A percentile compares a stretch with the other conserved stretches of the same genome.
Conservation (phyloP, 371 early-diverging fungal genomes). For the Mucor velutinosus region DNA sequence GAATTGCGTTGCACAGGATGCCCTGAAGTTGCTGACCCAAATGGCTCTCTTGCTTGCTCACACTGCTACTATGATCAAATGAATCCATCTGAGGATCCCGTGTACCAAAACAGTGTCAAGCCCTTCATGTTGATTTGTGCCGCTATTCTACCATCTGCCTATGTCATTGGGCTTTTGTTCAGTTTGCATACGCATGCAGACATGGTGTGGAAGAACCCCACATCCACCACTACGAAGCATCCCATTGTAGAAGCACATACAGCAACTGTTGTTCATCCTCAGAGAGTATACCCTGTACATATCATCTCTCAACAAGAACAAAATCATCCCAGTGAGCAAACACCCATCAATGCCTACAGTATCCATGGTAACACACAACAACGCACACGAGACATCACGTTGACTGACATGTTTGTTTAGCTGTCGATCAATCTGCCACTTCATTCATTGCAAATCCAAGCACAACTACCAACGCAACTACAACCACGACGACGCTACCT, state of each 20-base stretch:
- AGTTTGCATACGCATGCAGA: slow-evolving; percentile 91
- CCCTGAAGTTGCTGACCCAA: slow-evolving; percentile 31
- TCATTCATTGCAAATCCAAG: not conserved
- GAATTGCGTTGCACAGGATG: slow-evolving; percentile 61
- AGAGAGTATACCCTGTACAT: slow-evolving; percentile 26
- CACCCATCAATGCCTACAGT: slow-evolving; percentile 10
- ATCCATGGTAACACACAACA: slow-evolving; percentile 1
- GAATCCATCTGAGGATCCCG: slow-evolving; percentile 75
- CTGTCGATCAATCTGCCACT: not conserved
- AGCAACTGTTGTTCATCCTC: not conserved
- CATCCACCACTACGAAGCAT: not conserved
- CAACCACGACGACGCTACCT: not conserved
- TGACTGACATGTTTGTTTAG: not conserved
- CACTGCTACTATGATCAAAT: slow-evolving; percentile 68
- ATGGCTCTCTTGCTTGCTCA: slow-evolving; percentile 45
- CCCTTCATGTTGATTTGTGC: slow-evolving; percentile 93
- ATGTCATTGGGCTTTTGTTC: slow-evolving; percentile 90
- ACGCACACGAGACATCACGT: not conserved
- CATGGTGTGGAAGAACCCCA: slow-evolving; percentile 76
- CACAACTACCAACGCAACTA: not conserved
- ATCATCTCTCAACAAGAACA: slow-evolving; percentile 15
- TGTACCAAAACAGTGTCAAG: slow-evolving; percentile 76
- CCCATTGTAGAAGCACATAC: not conserved
- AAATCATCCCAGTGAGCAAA: slow-evolving; percentile 13
- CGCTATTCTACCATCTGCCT: slow-evolving; percentile 80